Base-by-base conservation (phyloP, 2,329 filamentous ascomycete genomes). In the Didymella keratinophila region DNA sequence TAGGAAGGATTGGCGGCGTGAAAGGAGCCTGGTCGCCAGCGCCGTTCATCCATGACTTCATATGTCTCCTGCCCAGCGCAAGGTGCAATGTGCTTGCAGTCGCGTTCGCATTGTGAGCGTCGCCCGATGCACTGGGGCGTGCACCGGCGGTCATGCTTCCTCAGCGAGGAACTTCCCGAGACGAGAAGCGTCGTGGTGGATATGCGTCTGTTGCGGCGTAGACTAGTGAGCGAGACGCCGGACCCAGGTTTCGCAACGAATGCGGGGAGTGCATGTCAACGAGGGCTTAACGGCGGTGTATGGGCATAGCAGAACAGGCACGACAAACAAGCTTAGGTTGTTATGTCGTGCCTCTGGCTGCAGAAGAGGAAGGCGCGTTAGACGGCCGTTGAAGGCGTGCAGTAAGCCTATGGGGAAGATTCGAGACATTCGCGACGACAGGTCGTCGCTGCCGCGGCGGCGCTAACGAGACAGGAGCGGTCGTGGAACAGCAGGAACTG, bases 1-100 rank as follows among this genome's bases (percentile, higher is more conserved):
- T 18, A 23, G 52, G 30, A 20, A 47, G 14, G 12, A 41, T 8
- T 8, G 56, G 27, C 20, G 54, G 39, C 20, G 9, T 18, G 28
- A 48, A 23, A 16, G 47, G 14, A 20, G 56, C 7, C 45, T 16
- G 32, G 34, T 52, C 21, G 39, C 21, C 21, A 0, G 47, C 16
- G 20, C 47, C 50, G 9, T 25, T 56, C 73, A 76, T 76, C 74
- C 74, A 77, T 39, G 68, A 63, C 63, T 73, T 76, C 27, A 65
- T 67, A 32, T 53, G 61, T 2, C 68, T 71, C 27, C 65, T 71
- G 27, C 74, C 73, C 50, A 76, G 63, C 1, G 68, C 71, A 50
- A 61, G 54, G 53, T 69, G 64, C 52, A 76, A 68, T 1, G 71
- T 69, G 27, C 59, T 62, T 20, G 64, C 61, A 28, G 61, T 66